Base-by-base conservation (phyloP, 352 stramenopile species). In the Vaucheria bursata region DNA sequence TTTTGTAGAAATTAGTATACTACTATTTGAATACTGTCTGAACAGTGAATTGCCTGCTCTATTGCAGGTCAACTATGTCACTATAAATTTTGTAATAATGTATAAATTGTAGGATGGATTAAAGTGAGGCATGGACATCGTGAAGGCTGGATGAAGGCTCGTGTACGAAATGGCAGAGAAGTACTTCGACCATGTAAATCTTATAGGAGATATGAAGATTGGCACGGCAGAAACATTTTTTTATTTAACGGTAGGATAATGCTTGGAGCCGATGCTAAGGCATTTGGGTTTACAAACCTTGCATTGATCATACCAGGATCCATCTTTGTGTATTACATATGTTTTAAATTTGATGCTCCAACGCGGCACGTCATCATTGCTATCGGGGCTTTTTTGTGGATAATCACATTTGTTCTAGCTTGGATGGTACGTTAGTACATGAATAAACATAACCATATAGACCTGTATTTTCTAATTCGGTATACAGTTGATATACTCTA, bases 201-300 rank as follows among this genome's bases (percentile, higher is more conserved):
- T 49, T 68, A 25, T 1, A 38, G 0, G 29, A 73, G 77, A 29
- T 50, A 85, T 71, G 68, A 85, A 39, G 79, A 83, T 18, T 86
- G 82, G 82, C 53, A 67, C 5, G 82, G 82, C 0, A 39, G 50
- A 6, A 85, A 86, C 66, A 32, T 32, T n/a, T 86, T 86, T 39
- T 86, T 77, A 38, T 82, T 35, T 37, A 52, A 73, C 7, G 82
- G 82, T 1, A 59, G 66, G 45, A 50, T 86, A 8, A 86, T 86
- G 79, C 38, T 86, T n/a, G 82, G 82, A 25, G 79, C 71, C 35
- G 74, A 86, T 53, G 37, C 53, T 12, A 66, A 53, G 4, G 73
- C 73, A 49, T 85, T 85, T 40, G 4, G 79, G 25, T 72, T 74
- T 59, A 86, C 73, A 67, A 85, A 85, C 70, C 59, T 79, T 8